phyloP scores from a whole-genome alignment of 495 filamentous ascomycete species.

The Aspergillus funiculosus region DNA sequence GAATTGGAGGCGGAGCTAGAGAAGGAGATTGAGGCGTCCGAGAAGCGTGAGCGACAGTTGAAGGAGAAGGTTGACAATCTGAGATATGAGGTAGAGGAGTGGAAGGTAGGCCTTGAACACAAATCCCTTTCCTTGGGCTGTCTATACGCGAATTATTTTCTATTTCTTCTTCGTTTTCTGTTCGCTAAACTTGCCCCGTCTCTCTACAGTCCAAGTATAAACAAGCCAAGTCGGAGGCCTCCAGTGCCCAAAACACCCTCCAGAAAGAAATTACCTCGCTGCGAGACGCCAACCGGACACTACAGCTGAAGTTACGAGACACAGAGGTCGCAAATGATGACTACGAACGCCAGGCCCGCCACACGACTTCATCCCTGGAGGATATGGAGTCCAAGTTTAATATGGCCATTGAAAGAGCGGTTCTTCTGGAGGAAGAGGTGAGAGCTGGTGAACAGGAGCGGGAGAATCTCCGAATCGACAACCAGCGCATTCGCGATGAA shows the following conservation, averaged over 20 bases:
- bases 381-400: conserved; percentile 97
- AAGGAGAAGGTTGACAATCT: conserved; percentile 80
- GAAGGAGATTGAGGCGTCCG: conserved; percentile 91
- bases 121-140: background rate
- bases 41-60: conserved; percentile 81
- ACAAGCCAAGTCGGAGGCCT: conserved; percentile 83
- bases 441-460: conserved; percentile 84
- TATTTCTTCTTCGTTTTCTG: background rate
- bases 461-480: conserved; percentile 78
- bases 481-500: conserved; percentile 82
- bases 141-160: background rate
- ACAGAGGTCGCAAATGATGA: conserved; percentile 98
- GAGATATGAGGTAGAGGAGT: conserved; percentile 89
- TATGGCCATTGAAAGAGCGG: conserved; percentile 80
- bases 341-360: conserved; percentile 89
- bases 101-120: conserved; percentile 98
- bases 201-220: conserved; percentile 80
- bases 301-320: conserved; percentile 80
- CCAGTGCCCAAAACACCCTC: conserved; percentile 70
- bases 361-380: conserved; percentile 90
- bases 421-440: conserved; percentile 93
- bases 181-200: conserved; percentile 3
- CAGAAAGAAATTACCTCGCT: conserved; percentile 95
- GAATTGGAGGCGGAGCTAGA: conserved; percentile 94
- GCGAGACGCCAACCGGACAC: conserved; percentile 72